Conservation (phyloP, 2,329 filamentous ascomycete genomes). For the Exophiala spinifera region DNA sequence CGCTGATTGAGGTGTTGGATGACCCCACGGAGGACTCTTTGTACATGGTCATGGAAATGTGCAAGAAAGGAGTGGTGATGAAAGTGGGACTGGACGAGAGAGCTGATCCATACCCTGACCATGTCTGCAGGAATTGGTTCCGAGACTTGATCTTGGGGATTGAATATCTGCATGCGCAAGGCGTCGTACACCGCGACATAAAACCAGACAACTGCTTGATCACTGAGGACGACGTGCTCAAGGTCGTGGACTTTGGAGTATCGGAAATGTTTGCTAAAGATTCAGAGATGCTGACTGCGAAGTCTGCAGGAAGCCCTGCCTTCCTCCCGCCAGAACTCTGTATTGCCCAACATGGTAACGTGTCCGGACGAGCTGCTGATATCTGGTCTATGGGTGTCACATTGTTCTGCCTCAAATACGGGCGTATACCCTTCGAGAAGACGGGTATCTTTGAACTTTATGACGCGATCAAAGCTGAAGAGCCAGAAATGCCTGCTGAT, state of each 20-base stretch:
- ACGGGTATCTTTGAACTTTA: slow-evolving; percentile 80
- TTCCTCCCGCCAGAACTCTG: slow-evolving; percentile 94
- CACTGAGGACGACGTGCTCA: slow-evolving; percentile 87
- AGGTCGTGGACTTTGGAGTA: slow-evolving; percentile 97
- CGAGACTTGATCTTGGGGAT: slow-evolving; percentile 91
- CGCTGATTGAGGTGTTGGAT: slow-evolving; percentile 88
- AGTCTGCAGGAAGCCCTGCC: slow-evolving; percentile 90
- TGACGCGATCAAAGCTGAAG: slow-evolving; percentile 75
- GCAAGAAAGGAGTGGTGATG: slow-evolving; percentile 96
- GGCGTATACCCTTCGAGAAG: slow-evolving; percentile 80
- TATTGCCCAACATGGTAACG: slow-evolving; percentile 76
- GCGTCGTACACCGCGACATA: slow-evolving; percentile 93
- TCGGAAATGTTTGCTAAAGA: slow-evolving; percentile 97
- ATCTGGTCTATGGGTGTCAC: slow-evolving; percentile 99
- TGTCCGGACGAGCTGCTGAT: slow-evolving; percentile 85
- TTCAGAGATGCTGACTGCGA: slow-evolving; percentile 82
- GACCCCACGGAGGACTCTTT: slow-evolving; percentile 93
- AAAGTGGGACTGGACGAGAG: slow-evolving; percentile 83
- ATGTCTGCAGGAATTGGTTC: slow-evolving; percentile 86
- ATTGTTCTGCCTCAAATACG: slow-evolving; percentile 87
- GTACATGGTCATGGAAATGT: slow-evolving; percentile 99
- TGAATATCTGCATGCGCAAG: slow-evolving; percentile 92
- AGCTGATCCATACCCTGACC: slow-evolving; percentile 76
- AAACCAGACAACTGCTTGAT: slow-evolving; percentile 95
- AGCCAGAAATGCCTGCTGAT: slow-evolving; percentile 59